Evolutionary conservation across 108 stramenopile genomes (phyloP), one percentile per base, ranked within the genome.

Genomic region (Skeletonema grethae): DNA sequence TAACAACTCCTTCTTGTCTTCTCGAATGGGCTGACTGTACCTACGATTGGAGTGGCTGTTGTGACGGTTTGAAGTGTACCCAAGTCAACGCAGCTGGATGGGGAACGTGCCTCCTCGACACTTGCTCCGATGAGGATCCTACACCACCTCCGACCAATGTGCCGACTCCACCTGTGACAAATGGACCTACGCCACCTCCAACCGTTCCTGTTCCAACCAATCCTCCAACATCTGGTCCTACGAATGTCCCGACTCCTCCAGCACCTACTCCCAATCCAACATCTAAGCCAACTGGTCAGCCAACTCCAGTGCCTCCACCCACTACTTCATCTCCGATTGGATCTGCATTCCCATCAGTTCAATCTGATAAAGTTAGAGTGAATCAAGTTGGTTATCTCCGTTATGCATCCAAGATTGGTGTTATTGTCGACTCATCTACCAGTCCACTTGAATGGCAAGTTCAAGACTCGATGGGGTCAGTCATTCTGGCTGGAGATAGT

Each of bases 301-400:
- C 39, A 32, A 22, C 61, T 22, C 34, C 45, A 3, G 20, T 69
- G 24, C 60, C 31, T 25, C 22, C 67, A 58, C 57, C 65, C 56
- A 41, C 50, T 6, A 56, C 70, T 25, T 32, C 63, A 64, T 25
- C 76, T 8, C 62, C 76, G 16, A 25, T 50, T 35, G 70, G 60
- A 31, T 16, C 13, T 10, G 43, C 43, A 11, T 71, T 62, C 31
- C 46, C 41, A 31, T 25, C 41, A 9, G 20, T 56, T 6, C 15
- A 61, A 29, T 71, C 70, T 32, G 43, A 61, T 5, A 35, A 55
- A 30, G 57, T 74, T 1, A 57, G 73, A 28, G 73, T 74, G 4
- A 74, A 74, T 59, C 73, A 74, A 57, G 65, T 74, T n/a, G 73
- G 73, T 12, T 74, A 74, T 32, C 73, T 74, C 5, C 66, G 30